These are phyloP conservation scores for Termitomyces sp. DNA, from an alignment of 768 basidiomycete genomes.

Conservation along the genomic window DNA sequence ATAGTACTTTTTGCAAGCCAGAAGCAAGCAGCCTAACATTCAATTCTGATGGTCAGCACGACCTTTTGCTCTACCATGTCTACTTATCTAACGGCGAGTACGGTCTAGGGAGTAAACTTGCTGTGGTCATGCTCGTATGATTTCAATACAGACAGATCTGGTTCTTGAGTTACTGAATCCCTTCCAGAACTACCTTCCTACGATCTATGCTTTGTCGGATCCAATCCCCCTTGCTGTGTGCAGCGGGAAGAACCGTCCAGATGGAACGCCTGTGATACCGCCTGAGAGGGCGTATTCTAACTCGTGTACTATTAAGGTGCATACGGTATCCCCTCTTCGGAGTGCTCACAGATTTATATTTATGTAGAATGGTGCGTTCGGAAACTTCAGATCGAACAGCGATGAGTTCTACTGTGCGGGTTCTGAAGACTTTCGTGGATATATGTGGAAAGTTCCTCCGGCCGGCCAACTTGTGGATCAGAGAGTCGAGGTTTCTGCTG, in stretches of 20 bases:
- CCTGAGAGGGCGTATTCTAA: slow-evolving; percentile 59
- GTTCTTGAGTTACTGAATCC: neutral
- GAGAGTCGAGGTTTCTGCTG: slow-evolving; percentile 39
- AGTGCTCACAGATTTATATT: neutral
- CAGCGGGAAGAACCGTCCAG: slow-evolving; percentile 51
- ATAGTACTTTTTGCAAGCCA: slow-evolving; percentile 44
- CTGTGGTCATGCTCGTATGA: slow-evolving; percentile 63
- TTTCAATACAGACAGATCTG: neutral
- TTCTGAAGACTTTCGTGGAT: slow-evolving; percentile 78
- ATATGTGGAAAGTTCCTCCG: slow-evolving; percentile 73
- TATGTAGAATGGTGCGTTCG: slow-evolving; percentile 69
- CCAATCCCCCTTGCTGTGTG: slow-evolving; percentile 66
- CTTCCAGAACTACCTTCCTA: slow-evolving; percentile 59
- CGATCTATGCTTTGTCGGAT: slow-evolving; percentile 65
- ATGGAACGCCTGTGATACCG: slow-evolving; percentile 43
- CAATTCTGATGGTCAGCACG: slow-evolving; percentile 54
- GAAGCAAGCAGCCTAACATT: slow-evolving; percentile 67
- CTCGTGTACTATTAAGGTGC: slow-evolving; percentile 74
- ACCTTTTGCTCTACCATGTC: neutral
- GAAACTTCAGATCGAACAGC: slow-evolving; percentile 45
- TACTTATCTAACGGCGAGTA: neutral
- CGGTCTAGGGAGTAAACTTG: slow-evolving; percentile 51
- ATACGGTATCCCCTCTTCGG: neutral
- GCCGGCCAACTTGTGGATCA: slow-evolving; percentile 34
- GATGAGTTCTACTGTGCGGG: slow-evolving; percentile 70